Evolutionary conservation across 2,329 filamentous ascomycete species (phyloP).

Genomic region (Didymosphaeria variabile): DNA sequence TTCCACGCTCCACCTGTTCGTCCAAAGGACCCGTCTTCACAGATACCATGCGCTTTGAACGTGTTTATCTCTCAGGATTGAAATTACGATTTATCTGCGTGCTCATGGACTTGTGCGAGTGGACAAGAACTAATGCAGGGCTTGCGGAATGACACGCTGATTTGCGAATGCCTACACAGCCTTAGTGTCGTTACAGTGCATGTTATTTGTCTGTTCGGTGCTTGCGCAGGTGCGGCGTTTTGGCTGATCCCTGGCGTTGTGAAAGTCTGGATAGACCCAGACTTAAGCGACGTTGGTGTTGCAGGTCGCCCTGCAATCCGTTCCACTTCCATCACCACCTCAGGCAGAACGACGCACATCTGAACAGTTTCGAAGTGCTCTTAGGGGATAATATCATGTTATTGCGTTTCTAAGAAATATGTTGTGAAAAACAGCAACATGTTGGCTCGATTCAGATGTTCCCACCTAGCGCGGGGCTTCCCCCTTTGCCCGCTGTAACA

Average conservation of each 20-base stretch:
- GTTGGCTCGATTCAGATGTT: neutral
- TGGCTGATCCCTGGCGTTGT: conserved; percentile 8
- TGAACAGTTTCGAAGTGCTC: neutral
- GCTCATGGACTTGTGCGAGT: neutral
- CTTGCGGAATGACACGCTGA: neutral
- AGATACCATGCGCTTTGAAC: neutral
- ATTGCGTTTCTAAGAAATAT: no score
- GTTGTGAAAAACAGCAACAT: no score
- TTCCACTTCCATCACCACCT: neutral
- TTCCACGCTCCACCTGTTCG: conserved; percentile 11
- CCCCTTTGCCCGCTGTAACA: neutral
- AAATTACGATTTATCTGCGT: neutral
- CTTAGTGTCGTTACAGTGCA: neutral
- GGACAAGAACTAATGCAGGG: neutral
- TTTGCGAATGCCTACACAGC: no score
- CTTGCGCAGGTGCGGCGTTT: conserved; percentile 5
- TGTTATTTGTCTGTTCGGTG: neutral
- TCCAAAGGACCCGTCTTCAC: neutral
- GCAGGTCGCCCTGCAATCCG: conserved; percentile 5
- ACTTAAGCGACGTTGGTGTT: conserved; percentile 25
- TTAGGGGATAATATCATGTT: no score
- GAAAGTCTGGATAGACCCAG: conserved; percentile 18
- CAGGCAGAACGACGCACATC: no score
- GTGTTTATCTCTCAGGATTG: neutral
- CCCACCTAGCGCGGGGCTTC: neutral